Conservation (phyloP, 306 rosid species). For the Prosopis cineraria region DNA sequence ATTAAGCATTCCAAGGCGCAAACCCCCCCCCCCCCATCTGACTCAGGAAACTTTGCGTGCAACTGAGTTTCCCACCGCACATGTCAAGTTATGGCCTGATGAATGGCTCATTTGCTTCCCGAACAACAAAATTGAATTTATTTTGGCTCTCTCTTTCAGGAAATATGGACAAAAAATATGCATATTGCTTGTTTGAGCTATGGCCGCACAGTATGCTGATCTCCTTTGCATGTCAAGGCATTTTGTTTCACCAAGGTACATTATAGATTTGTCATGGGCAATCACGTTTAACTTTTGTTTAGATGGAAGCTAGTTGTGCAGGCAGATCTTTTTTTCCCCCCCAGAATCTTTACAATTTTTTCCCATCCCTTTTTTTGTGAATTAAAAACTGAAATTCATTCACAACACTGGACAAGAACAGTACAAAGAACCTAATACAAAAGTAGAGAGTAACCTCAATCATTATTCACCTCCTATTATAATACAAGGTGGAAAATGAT, state of each 20-base stretch:
- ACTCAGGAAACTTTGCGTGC: conserved; percentile 92
- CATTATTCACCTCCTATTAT: too few relatives aligned
- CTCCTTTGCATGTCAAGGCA: conserved; percentile 4
- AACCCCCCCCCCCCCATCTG: conserved; percentile 77
- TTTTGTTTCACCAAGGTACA: conserved; percentile 19
- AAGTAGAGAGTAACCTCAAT: too few relatives aligned
- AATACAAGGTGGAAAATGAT: too few relatives aligned
- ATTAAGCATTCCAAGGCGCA: conserved; percentile 88
- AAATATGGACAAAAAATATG: conserved; percentile 91
- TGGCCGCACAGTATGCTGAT: conserved; percentile 88
- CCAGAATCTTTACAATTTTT: too few relatives aligned
- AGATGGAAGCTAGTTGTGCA: background rate
- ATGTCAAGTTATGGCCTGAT: conserved; percentile 71
- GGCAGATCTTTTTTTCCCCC: background rate
- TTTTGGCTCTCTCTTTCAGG: conserved; percentile 50
- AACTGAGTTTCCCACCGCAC: conserved; percentile 93
- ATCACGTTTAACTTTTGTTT: background rate
- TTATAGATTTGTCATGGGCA: conserved; percentile 20
- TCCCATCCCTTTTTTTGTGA: too few relatives aligned
- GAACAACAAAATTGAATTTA: background rate
- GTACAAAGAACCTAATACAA: too few relatives aligned
- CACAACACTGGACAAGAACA: too few relatives aligned
- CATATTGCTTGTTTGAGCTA: conserved; percentile 87
- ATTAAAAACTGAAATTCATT: too few relatives aligned
- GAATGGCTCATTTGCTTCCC: background rate